Evolutionary conservation across 1,284 basidiomycete species (phyloP), one percentile per base, ranked within the genome.

Genomic region (Trichosporon ovoides): DNA sequence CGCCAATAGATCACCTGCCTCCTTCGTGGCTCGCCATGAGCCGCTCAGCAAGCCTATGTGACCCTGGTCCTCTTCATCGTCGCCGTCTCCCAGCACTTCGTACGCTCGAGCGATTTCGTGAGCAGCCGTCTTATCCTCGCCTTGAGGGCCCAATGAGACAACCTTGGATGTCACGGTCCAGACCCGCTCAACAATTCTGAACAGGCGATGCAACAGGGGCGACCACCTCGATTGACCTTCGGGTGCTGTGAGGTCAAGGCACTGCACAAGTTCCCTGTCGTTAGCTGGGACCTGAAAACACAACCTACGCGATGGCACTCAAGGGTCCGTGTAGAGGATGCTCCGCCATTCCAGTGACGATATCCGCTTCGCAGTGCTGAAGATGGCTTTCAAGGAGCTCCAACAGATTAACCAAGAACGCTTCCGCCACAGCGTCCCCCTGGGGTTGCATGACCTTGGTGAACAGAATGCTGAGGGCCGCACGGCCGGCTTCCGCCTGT

Each of bases 81-180:
- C 68, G 11, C 61, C 68, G 4, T 59, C 66, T 1, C 65, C 70
- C 5, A 76, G 59, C 1, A 74, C 64, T 24, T 75, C 71, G 54
- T 71, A 72, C 1, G 72, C 76, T 34, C 73, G 55, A 3, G 77
- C 75, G 34, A 76, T 77, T 61, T 78, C 77, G 56, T 78, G 75
- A 13, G 72, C 72, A 0, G 71, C 67, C 7, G 66, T 62, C 10
- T 59, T 58, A 9, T 56, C 57, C 12, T 55, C 58, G 34, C 53
- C 59, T 7, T 58, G 57, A 0, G 60, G 50, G 1, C 68, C 63
- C 0, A 74, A 65, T 2, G 72, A 73, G 12, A 78, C 66, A 20
- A 78, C 75, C 1, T 66, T 57, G 2, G 67, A 61, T 7, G 74
- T 75, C 2, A 69, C 60, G 0, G 49, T 46, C 77, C 77, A 78